Percentiles rank a stretch among this genome's conserved stretches.
Conservation (phyloP, 768 basidiomycete genomes). For the Candolleomyces aberdarensis region DNA sequence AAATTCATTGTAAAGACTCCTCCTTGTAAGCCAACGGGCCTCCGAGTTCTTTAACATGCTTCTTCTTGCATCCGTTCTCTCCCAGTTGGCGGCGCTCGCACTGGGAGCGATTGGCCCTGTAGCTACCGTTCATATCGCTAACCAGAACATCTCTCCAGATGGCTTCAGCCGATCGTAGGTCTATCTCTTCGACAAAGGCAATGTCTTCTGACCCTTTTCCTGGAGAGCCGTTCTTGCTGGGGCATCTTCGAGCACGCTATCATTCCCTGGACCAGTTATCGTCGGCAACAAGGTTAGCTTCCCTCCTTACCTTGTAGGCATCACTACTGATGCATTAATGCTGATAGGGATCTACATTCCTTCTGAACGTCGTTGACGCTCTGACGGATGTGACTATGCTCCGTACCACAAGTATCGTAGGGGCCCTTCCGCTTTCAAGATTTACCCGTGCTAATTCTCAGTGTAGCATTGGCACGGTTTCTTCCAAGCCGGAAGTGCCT, state of each 20-base stretch:
- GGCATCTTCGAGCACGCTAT: slow-evolving; percentile 8
- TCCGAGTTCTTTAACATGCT: background rate
- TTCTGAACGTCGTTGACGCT: slow-evolving; percentile 42
- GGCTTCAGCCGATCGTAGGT: slow-evolving; percentile 13
- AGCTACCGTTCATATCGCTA: slow-evolving; percentile 1
- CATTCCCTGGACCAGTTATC: slow-evolving; percentile 14
- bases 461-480: slow-evolving; percentile 46
- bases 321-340: background rate
- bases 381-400: slow-evolving; percentile 49
- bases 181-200: background rate
- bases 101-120: background rate
- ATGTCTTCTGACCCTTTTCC: background rate
- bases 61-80: background rate
- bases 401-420: slow-evolving; percentile 46
- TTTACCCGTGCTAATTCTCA: background rate
- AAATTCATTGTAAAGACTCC: background rate
- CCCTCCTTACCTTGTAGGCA: background rate
- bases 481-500: slow-evolving; percentile 31
- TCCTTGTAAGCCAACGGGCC: background rate
- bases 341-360: slow-evolving; percentile 34
- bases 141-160: slow-evolving; percentile 7
- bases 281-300: slow-evolving; percentile 8
- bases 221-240: slow-evolving; percentile 10
- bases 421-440: slow-evolving; percentile 6
- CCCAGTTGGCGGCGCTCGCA: background rate